phyloP scores from a whole-genome alignment of 257 asterid species.

The Penstemon barbatus region DNA sequence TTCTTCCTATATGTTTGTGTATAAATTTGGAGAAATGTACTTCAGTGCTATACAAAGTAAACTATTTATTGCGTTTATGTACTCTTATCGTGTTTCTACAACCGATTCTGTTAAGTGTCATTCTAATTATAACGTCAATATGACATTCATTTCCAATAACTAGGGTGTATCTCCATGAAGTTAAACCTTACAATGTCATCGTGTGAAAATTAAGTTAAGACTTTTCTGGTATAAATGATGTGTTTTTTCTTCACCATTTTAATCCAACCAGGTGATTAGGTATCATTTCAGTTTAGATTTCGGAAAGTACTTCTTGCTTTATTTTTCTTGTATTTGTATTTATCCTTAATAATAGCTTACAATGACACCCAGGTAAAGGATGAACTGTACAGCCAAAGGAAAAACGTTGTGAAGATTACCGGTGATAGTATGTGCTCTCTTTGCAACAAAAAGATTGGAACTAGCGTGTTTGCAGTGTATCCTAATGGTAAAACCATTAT shows the following conservation, averaged over 20 bases:
- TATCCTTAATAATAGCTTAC: conserved; percentile 23
- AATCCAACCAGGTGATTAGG: neutral
- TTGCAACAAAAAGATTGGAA: conserved; percentile 90
- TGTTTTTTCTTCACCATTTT: neutral
- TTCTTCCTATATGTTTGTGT: conserved; percentile 10
- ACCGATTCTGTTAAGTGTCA: neutral
- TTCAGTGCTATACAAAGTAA: conserved; percentile 1
- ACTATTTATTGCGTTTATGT: neutral
- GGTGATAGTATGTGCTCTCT: conserved; percentile 87
- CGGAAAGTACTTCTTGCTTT: neutral
- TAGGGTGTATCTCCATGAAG: neutral
- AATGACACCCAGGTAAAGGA: conserved; percentile 67
- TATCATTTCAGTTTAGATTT: conserved; percentile 3
- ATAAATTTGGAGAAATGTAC: conserved; percentile 16
- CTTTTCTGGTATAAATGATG: neutral
- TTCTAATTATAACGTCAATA: conserved; percentile 1
- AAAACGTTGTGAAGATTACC: conserved; percentile 67
- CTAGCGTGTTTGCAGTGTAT: conserved; percentile 91
- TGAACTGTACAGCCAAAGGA: conserved; percentile 70
- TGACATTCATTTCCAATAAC: neutral
- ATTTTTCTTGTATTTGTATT: conserved; percentile 4
- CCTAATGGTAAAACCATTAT: conserved; percentile 88
- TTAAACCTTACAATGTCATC: no score
- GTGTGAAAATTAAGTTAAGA: neutral
- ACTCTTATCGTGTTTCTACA: neutral